A percentile compares a stretch with the other conserved stretches of the same genome.
These are phyloP conservation scores for Hypoxylon trugodes DNA, from an alignment of 495 filamentous ascomycete species.

Conservation along the genomic window DNA sequence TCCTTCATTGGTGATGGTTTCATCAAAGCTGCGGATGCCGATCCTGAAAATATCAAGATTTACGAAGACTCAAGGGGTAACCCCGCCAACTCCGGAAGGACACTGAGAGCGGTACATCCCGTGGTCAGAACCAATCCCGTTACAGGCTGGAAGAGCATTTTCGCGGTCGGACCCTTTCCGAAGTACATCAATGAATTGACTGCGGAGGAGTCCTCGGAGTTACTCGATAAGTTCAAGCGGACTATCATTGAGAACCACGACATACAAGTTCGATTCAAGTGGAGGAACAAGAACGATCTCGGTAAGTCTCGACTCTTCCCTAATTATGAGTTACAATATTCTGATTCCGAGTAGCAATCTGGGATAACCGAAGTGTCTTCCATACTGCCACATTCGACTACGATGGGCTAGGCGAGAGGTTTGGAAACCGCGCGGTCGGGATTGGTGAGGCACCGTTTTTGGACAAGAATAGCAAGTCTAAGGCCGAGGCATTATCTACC, in stretches of 20 bases:
- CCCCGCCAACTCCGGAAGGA: slow-evolving; percentile 69
- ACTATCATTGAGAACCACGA: slow-evolving; percentile 78
- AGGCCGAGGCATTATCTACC: slow-evolving; percentile 7
- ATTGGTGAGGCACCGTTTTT: slow-evolving; percentile 73
- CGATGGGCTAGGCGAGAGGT: slow-evolving; percentile 62
- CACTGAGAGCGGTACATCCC: slow-evolving; percentile 69
- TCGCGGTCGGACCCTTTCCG: slow-evolving; percentile 68
- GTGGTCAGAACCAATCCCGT: slow-evolving; percentile 81
- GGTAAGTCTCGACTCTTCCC: slow-evolving; percentile 40
- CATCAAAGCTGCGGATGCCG: slow-evolving; percentile 58
- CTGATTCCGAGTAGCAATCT: slow-evolving; percentile 65
- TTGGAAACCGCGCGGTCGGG: slow-evolving; percentile 68
- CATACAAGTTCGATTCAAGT: slow-evolving; percentile 72
- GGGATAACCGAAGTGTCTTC: slow-evolving; percentile 76
- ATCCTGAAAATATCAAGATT: slow-evolving; percentile 58
- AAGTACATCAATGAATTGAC: slow-evolving; percentile 71
- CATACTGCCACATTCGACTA: slow-evolving; percentile 76
- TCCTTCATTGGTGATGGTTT: slow-evolving; percentile 71
- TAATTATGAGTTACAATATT: neutral
- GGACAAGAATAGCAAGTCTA: slow-evolving; percentile 49
- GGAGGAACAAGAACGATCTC: slow-evolving; percentile 67
- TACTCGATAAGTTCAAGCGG: slow-evolving; percentile 66
- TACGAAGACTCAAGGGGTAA: slow-evolving; percentile 66
- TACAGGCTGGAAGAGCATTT: slow-evolving; percentile 80
- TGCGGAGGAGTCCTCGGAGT: slow-evolving; percentile 64